phyloP scores from a whole-genome alignment of 345 rosid genomes.

The Tarenaya hassleriana region DNA sequence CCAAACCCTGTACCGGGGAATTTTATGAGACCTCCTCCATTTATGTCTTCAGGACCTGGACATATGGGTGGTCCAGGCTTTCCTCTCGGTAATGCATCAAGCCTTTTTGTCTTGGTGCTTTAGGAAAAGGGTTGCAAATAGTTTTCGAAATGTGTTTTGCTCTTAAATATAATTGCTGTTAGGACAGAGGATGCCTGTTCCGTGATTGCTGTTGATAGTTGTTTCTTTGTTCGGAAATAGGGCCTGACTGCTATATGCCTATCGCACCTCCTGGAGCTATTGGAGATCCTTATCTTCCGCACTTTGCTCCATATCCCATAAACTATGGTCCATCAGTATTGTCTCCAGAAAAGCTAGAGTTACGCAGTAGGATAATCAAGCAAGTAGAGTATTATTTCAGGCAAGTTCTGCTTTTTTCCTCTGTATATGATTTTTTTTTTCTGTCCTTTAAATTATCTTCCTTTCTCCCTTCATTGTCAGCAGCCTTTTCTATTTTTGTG shows the following conservation, averaged over 20 bases:
- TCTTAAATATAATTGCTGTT: neutral
- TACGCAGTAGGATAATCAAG: conserved; percentile 50
- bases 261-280: conserved; percentile 58
- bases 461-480: neutral
- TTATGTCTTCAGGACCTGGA: conserved; percentile 59
- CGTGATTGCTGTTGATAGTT: conserved; percentile 11
- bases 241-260: conserved; percentile 64
- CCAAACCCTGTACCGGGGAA: conserved; percentile 64
- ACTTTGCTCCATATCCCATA: conserved; percentile 47
- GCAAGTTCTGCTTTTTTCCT: conserved; percentile 31
- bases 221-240: conserved; percentile 35
- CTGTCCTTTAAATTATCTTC: neutral
- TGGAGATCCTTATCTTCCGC: conserved; percentile 70
- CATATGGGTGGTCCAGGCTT: conserved; percentile 66
- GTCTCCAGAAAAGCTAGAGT: conserved; percentile 40
- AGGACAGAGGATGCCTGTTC: neutral
- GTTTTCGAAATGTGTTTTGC: neutral
- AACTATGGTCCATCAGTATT: conserved; percentile 42
- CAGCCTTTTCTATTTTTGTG: neutral
- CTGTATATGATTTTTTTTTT: neutral
- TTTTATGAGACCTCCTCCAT: conserved; percentile 55
- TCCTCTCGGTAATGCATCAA: conserved; percentile 61
- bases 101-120: conserved; percentile 10
- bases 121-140: neutral
- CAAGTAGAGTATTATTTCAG: conserved; percentile 98